phyloP scores from a whole-genome alignment of 2,329 filamentous ascomycete genomes.

The Aspergillus floridensis region DNA sequence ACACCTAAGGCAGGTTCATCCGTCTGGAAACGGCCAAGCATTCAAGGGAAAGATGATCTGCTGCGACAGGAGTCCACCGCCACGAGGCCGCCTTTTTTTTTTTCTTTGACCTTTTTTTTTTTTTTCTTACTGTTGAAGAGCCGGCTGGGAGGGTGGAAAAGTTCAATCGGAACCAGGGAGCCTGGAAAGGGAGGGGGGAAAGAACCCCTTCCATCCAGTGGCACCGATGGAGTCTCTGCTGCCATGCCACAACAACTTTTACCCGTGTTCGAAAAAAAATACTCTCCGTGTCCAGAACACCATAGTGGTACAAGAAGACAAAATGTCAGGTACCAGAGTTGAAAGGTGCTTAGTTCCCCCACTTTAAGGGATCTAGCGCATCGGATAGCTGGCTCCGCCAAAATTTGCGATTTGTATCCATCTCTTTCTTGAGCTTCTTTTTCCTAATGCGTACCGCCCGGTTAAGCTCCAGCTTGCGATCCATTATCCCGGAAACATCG shows the following conservation, averaged over 20 bases:
- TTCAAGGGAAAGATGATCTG: slow-evolving; percentile 18
- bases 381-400: slow-evolving; percentile 3
- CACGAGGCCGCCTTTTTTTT: slow-evolving; percentile 27
- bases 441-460: too few species aligned
- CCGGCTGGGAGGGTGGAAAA: slow-evolving; percentile 6
- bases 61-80: slow-evolving; percentile 22
- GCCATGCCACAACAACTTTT: slow-evolving; percentile 1
- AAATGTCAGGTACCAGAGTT: slow-evolving; percentile 14
- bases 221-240: not conserved
- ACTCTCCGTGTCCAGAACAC: not conserved
- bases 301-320: slow-evolving; percentile 1
- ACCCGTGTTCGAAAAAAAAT: too few species aligned
- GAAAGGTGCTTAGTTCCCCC: slow-evolving; percentile 7
- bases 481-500: too few species aligned
- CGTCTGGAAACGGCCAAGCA: slow-evolving; percentile 22
- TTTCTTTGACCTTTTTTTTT: not conserved
- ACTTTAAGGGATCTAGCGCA: slow-evolving; percentile 1
- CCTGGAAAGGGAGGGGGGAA: not conserved
- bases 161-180: not conserved
- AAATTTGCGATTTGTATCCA: slow-evolving; percentile 1
- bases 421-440: not conserved
- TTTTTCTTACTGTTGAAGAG: too few species aligned
- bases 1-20: slow-evolving; percentile 9
- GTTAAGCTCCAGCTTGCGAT: too few species aligned
- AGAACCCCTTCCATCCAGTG: not conserved